Base-by-base conservation (phyloP, 2,329 filamentous ascomycete genomes). In the Colletotrichum sojae region DNA sequence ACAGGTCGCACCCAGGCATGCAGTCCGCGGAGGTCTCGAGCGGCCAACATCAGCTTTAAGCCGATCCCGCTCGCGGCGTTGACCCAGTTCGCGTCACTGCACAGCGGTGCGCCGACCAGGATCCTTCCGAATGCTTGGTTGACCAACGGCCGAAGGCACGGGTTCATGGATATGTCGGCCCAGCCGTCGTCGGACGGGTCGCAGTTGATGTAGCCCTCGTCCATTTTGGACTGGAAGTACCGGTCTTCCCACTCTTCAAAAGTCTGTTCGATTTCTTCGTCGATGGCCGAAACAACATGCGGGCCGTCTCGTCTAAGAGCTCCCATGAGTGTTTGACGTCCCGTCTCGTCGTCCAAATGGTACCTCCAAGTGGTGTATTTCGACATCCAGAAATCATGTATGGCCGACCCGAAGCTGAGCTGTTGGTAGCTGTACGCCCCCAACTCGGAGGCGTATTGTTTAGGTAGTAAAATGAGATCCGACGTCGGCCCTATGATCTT, bases 311-410 rank as follows among this genome's bases (percentile, higher is more conserved):
- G 40, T n/a, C 39, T 63, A 6, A 63, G 52, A 36, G 22, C 39
- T 9, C 60, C 60, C 40, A 45, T 63, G 3, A 63, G 60, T 5
- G 60, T 63, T 6, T 45, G 60, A 1, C 60, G 51, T 2, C 60
- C 60, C 5, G 60, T 63, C 6, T 55, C 52, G n/a, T 63, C 60
- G 18, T 63, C 60, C 15, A 63, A n/a, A 18, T 55, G 43, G n/a
- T 55, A 63, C 25, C 60, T 22, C 60, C 60, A 63, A 4, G 60
- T 63, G n/a, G 60, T 63, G 27, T 63, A 25, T 39, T 48, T 55
- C 22, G 60, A 63, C 2, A 46, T 13, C 60, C 60, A 63, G 3
- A 63, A 63, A 13, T 63, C 60, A 18, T 63, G 52, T 16, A 63
- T 63, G 2, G 60, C 60, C 5, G 60, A 22, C 6, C 60, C 60